Base-by-base conservation (phyloP, 2,329 filamentous ascomycete genomes). In the Fusarium dimerum region DNA sequence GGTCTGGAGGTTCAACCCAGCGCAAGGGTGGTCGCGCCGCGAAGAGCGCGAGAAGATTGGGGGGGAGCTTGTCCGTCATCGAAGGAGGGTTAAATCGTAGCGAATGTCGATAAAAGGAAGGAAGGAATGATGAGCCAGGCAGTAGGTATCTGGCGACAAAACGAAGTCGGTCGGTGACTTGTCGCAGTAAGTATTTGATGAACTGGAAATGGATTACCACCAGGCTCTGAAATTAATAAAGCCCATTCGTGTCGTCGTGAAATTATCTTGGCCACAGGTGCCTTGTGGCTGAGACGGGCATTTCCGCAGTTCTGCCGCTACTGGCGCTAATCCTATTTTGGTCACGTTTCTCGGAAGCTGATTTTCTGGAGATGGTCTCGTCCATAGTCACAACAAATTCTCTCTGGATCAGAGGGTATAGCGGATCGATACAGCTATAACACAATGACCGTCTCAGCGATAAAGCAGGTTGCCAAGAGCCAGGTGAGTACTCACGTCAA, bases 1-100 rank as follows among this genome's bases (percentile, higher is more conserved):
- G 81, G 74, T 97, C 93, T 64, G 82, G 80, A 7, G 92, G 90
- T 55, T 89, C 88, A 55, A 96, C 85, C 82, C 90, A 97, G 73
- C 92, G 89, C 70, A 97, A 78, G 54, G 93, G 89, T 64, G 94
- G 94, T 54, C 94, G 90, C 70, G 94, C 90, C 75, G 93, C 90
- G 78, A 99, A 99, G 63, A 97, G 90, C 74, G 90, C 89, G 66
- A 97, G 82, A 54, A 97, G 83, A 71, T 96, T 93, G 50, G 89
- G 90, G 52, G 94, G 93, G 17, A 99, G 88, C 76, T 95, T 94
- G 81, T 97, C 93, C 46, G 94, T 97, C 94, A 97, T 99, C 57
- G 48, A 43, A 64, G 78, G 65, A 49, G 57, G 46, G 52, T 59
- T 18, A 48, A 39, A 54, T 42, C 30, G 40, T 20, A 30, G 17